Base-by-base conservation (phyloP, 148 eudicot genomes). In the Chenopodium suecicum region DNA sequence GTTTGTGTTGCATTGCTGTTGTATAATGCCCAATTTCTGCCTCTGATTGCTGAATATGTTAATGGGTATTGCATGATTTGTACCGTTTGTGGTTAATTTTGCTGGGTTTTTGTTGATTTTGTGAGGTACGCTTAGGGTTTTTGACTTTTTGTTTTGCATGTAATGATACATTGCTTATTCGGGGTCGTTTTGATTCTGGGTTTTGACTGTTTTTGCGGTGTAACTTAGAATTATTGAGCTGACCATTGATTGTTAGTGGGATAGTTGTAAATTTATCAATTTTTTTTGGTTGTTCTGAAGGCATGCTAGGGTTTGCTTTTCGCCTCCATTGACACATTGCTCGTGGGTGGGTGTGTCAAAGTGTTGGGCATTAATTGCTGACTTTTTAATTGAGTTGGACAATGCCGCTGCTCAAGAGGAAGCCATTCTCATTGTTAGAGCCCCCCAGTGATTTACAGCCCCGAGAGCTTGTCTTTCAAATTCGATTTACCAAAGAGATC, bases 401-500 rank as follows among this genome's bases (percentile, higher is more conserved):
- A 81, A 96, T 96, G 99, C 99, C 99, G 73, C 84, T 94, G 56
- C 91, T 87, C 64, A 94, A 90, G 82, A 80, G 92, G 74, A 96
- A 90, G 84, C 94, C 97, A n/a, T 91, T 94, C 86, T 76, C 88
- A 29, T 82, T 92, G 87, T 73, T 86, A 82, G 95, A 92, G 76
- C 86, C 85, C 52, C 97, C 98, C 10, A 85, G 80, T 73, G 97
- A 92, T 86, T 80, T 96, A 83, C 84, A 89, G 76, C 92, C 94
- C 71, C 80, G 86, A 10, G 97, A 94, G 88, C 88, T 80, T 20
- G 90, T 96, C 7, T 96, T 91, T 85, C 95, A 90, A 84, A 81
- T 96, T 76, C 97, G 97, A 54, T 91, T 90, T 73, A 92, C 99
- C 0, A 92, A 94, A 82, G 99, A 96, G 89, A 92, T 96, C 67